phyloP scores from a whole-genome alignment of 1,284 basidiomycete species.

The Naganishia sp. region DNA sequence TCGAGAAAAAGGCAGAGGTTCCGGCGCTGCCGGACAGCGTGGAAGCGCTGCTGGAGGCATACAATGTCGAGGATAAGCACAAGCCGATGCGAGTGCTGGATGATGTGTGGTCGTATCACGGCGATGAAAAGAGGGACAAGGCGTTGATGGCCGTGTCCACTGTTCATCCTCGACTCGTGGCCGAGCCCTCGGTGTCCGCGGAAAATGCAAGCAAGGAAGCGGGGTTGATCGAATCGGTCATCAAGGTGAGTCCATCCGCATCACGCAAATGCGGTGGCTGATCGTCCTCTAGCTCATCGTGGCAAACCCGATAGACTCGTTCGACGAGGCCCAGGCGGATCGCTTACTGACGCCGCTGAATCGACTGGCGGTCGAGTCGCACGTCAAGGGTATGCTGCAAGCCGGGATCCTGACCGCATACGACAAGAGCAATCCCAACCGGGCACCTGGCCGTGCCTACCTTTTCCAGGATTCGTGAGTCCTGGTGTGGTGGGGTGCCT shows the following conservation, averaged over 20 bases:
- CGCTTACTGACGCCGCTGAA: constrained; percentile 10
- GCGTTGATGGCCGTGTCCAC: constrained; percentile 19
- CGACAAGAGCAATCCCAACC: constrained; percentile 11
- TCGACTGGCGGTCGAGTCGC: background rate
- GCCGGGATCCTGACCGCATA: constrained; percentile 12
- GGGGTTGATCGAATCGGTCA: constrained; percentile 16
- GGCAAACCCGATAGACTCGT: constrained; percentile 7
- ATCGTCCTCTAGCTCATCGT: constrained; percentile 18
- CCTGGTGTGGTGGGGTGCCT: no score
- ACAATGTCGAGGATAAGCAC: constrained; percentile 3
- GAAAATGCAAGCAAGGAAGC: constrained; percentile 1
- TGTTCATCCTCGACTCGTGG: background rate
- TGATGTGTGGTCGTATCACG: constrained; percentile 3
- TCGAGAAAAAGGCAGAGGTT: constrained; percentile 13
- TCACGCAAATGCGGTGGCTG: background rate
- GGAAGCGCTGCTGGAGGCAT: background rate
- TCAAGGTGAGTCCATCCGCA: constrained; percentile 15
- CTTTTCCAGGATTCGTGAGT: constrained; percentile 24
- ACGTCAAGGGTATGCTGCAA: constrained; percentile 19
- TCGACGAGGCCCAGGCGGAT: constrained; percentile 21
- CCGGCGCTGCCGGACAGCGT: constrained; percentile 3
- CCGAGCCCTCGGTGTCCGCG: background rate
- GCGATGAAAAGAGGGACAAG: constrained; percentile 24
- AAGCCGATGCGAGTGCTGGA: constrained; percentile 17
- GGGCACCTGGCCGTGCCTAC: constrained; percentile 17